Evolutionary conservation across 805 yeast species (phyloP).

Genomic region (Metschnikowia drakensbergensis): DNA sequence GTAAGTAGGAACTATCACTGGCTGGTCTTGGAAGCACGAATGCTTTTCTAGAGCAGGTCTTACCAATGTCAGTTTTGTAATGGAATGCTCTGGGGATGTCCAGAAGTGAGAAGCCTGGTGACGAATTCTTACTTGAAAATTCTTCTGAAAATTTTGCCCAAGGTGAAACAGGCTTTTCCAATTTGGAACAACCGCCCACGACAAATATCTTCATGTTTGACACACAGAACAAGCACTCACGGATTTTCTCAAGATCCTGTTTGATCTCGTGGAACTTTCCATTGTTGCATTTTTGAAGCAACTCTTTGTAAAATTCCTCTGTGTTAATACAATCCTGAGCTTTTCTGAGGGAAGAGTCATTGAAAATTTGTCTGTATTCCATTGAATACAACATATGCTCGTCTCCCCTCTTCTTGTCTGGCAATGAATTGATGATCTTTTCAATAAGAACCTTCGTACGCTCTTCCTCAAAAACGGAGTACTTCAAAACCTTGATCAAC

Average conservation of each 20-base stretch:
- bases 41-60: slow-evolving; percentile 49
- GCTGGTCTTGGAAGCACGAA: slow-evolving; percentile 72
- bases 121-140: slow-evolving; percentile 10
- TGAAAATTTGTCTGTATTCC: slow-evolving; percentile 49
- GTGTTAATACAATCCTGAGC: slow-evolving; percentile 63
- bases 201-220: slow-evolving; percentile 65
- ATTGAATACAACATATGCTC: slow-evolving; percentile 61
- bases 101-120: slow-evolving; percentile 15
- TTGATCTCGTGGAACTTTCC: slow-evolving; percentile 50
- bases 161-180: slow-evolving; percentile 53
- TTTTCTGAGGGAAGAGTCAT: slow-evolving; percentile 58
- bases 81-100: slow-evolving; percentile 52
- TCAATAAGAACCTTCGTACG: slow-evolving; percentile 66
- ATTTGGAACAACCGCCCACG: slow-evolving; percentile 58
- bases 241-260: slow-evolving; percentile 49
- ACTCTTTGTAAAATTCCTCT: slow-evolving; percentile 50
- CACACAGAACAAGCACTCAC: slow-evolving; percentile 48
- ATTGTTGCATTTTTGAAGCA: slow-evolving; percentile 46
- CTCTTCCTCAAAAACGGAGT: slow-evolving; percentile 65
- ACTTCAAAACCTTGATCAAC: slow-evolving; percentile 63
- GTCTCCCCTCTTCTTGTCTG: slow-evolving; percentile 64
- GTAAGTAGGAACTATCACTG: slow-evolving; percentile 73
- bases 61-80: slow-evolving; percentile 56
- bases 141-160: slow-evolving; percentile 46
- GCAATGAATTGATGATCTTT: slow-evolving; percentile 53